These are phyloP conservation scores for Apiotrichum porosum DNA, from an alignment of 1,284 basidiomycete species.

Conservation along the genomic window DNA sequence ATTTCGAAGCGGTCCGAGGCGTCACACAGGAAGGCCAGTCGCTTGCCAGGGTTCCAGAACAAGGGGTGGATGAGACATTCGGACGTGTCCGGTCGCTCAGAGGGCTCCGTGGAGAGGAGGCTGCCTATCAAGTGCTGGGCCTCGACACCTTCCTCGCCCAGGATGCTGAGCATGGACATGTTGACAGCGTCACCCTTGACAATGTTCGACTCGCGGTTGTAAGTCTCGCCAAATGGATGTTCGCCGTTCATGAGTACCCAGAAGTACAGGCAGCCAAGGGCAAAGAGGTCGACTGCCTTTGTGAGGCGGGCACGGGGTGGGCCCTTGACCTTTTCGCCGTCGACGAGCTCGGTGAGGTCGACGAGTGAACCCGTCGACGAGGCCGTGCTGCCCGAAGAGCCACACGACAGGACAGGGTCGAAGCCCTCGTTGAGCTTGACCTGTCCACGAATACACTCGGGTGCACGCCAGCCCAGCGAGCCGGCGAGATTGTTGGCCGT, in stretches of 20 bases:
- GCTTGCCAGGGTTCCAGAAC: slow-evolving; percentile 87
- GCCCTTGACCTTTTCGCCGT: slow-evolving; percentile 17
- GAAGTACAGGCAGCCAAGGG: slow-evolving; percentile 86
- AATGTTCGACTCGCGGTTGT: slow-evolving; percentile 87
- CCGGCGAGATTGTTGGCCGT: slow-evolving; percentile 69
- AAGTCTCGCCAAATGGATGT: slow-evolving; percentile 86
- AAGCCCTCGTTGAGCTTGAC: slow-evolving; percentile 77
- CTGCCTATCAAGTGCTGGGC: slow-evolving; percentile 68
- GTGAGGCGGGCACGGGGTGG: slow-evolving; percentile 57
- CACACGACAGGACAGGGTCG: slow-evolving; percentile 57
- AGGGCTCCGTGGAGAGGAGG: slow-evolving; percentile 73
- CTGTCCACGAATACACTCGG: slow-evolving; percentile 84
- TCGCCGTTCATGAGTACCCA: slow-evolving; percentile 80
- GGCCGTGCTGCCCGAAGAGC: slow-evolving; percentile 25
- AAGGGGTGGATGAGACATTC: slow-evolving; percentile 86
- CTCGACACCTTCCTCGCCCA: slow-evolving; percentile 87
- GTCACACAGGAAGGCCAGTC: slow-evolving; percentile 90
- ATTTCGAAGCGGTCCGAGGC: slow-evolving; percentile 97
- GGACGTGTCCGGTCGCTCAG: slow-evolving; percentile 76
- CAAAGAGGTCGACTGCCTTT: slow-evolving; percentile 90
- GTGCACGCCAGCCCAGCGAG: slow-evolving; percentile 89
- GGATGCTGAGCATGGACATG: slow-evolving; percentile 64
- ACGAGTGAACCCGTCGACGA: slow-evolving; percentile 28
- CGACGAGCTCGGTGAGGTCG: slow-evolving; percentile 6
- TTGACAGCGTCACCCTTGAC: slow-evolving; percentile 66